These are phyloP conservation scores for Fusarium mundagurra DNA, from an alignment of 2,329 filamentous ascomycete species.

Conservation along the genomic window DNA sequence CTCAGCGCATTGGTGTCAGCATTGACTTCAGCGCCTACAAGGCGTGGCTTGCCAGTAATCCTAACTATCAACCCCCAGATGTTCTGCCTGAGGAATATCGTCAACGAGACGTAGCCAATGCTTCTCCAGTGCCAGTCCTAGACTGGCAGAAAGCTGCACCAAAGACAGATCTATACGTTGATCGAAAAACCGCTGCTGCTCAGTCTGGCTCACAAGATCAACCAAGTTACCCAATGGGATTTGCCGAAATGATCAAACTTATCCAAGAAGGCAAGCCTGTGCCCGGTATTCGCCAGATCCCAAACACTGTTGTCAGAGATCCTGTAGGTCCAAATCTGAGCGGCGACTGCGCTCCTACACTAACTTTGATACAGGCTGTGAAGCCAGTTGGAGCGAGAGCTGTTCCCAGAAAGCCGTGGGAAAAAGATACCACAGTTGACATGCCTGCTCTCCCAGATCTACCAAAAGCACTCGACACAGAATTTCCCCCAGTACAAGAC, in stretches of 20 bases:
- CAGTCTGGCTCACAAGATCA: constrained; percentile 49
- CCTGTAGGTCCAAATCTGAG: constrained; percentile 60
- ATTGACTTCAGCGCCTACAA: constrained; percentile 77
- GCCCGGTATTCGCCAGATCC: constrained; percentile 88
- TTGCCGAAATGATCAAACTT: constrained; percentile 86
- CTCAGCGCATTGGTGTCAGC: constrained; percentile 57
- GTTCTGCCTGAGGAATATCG: constrained; percentile 50
- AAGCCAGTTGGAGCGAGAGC: constrained; percentile 59
- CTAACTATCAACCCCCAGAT: constrained; percentile 48
- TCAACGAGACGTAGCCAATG: constrained; percentile 10
- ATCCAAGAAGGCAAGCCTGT: constrained; percentile 85
- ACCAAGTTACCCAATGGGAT: constrained; percentile 82
- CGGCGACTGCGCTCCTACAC: background rate
- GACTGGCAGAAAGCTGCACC: constrained; percentile 63
- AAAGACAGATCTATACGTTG: constrained; percentile 57
- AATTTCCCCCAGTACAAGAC: constrained; percentile 48
- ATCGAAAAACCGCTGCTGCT: constrained; percentile 46
- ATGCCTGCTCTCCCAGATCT: constrained; percentile 28
- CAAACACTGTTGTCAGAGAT: constrained; percentile 78
- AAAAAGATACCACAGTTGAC: constrained; percentile 60
- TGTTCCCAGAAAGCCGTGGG: constrained; percentile 78
- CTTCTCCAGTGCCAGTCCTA: constrained; percentile 34
- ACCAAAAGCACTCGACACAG: constrained; percentile 45
- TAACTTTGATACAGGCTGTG: constrained; percentile 51
- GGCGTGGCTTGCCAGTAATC: constrained; percentile 62